These are phyloP conservation scores for Manihot esculenta DNA, from an alignment of 441 rosid genomes.

Conservation along the genomic window DNA sequence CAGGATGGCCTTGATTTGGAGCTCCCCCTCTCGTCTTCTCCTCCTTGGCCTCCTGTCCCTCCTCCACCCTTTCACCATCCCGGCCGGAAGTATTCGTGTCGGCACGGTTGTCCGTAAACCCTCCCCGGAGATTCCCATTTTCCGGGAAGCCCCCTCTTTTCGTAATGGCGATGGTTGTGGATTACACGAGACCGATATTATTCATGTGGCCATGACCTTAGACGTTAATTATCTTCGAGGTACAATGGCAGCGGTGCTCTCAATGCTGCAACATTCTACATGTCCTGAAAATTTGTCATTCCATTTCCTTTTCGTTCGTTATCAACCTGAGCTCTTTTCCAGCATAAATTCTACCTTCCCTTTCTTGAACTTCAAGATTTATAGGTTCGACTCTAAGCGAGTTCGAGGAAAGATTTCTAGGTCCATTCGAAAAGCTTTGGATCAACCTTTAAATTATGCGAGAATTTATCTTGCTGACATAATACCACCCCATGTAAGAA, in stretches of 20 bases:
- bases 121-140: constrained; percentile 38
- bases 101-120: constrained; percentile 37
- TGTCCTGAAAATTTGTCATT: constrained; percentile 75
- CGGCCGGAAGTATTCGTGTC: constrained; percentile 32
- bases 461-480: constrained; percentile 69
- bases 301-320: constrained; percentile 59
- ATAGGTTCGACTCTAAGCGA: constrained; percentile 23
- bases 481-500: constrained; percentile 36
- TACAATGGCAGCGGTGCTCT: constrained; percentile 79
- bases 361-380: constrained; percentile 48
- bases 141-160: constrained; percentile 66
- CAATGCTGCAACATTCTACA: constrained; percentile 60
- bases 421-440: constrained; percentile 36
- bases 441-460: constrained; percentile 65
- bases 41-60: constrained; percentile 64
- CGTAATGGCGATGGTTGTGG: constrained; percentile 54
- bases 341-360: constrained; percentile 66
- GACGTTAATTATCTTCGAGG: constrained; percentile 78
- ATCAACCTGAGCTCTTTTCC: constrained; percentile 42
- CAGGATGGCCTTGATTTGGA: constrained; percentile 70
- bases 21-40: constrained; percentile 27
- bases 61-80: constrained; percentile 32
- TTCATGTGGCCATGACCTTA: constrained; percentile 74
- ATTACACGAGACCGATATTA: constrained; percentile 21
- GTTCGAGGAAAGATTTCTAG: constrained; percentile 32